Conservation (phyloP, 306 rosid genomes). For the Cicer arietinum region DNA sequence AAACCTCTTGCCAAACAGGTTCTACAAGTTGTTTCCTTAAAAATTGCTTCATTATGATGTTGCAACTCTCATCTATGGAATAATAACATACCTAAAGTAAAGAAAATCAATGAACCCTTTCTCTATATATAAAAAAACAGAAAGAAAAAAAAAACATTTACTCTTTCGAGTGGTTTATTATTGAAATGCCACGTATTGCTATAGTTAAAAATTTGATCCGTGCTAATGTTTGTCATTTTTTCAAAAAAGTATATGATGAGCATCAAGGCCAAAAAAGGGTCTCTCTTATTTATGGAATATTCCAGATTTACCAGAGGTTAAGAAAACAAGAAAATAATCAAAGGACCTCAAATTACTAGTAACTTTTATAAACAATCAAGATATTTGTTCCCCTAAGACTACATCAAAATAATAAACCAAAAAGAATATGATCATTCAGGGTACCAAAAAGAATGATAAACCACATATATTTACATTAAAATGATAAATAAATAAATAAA, state of each 20-base stretch:
- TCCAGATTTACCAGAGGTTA: no score
- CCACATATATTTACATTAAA: conserved; percentile 24
- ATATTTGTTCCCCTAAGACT: background rate
- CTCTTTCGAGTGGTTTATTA: background rate
- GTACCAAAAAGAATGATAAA: background rate
- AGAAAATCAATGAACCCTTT: background rate
- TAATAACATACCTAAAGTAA: background rate
- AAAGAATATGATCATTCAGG: background rate
- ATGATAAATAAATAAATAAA: background rate
- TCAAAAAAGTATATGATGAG: no score
- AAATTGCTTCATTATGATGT: background rate
- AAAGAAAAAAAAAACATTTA: no score
- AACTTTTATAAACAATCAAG: background rate
- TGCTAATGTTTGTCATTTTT: background rate
- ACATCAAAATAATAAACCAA: no score
- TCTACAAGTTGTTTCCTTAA: background rate
- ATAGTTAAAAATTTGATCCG: background rate
- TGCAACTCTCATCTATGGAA: background rate
- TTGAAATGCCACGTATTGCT: background rate
- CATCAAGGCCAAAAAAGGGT: no score
- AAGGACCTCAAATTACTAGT: no score
- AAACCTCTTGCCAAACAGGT: background rate
- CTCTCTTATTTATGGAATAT: no score
- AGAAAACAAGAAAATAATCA: no score
- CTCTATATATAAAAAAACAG: no score